A percentile compares a stretch with the other conserved stretches of the same genome.
phyloP scores from a whole-genome alignment of 2,329 filamentous ascomycete species.

The Alternaria triticimaculans region DNA sequence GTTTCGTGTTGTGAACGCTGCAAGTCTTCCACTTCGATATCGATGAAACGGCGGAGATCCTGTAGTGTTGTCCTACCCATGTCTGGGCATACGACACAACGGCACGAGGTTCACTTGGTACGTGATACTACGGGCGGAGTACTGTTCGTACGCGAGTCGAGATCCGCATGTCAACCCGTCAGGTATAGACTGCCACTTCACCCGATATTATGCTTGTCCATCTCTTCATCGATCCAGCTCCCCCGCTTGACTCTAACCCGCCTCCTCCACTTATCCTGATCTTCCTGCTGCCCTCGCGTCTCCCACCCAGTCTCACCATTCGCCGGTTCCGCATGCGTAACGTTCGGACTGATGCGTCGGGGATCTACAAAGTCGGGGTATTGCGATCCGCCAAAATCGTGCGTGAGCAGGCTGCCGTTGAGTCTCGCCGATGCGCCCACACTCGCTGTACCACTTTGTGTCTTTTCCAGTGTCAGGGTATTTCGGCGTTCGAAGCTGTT shows the following conservation, averaged over 20 bases:
- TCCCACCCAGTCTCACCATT: constrained; percentile 20
- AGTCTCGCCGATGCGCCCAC: not conserved
- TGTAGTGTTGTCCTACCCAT: not conserved
- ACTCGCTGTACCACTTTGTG: constrained; percentile 16
- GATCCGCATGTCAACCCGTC: not conserved
- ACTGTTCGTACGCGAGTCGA: not conserved
- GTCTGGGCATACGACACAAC: not conserved
- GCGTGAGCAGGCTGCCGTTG: constrained; percentile 8
- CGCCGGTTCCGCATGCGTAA: constrained; percentile 30
- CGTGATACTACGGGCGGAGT: not conserved
- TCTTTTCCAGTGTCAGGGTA: constrained; percentile 26
- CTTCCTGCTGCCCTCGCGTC: constrained; percentile 15
- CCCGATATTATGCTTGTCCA: constrained; percentile 43
- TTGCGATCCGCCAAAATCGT: constrained; percentile 13
- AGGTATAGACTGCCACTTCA: constrained; percentile 15
- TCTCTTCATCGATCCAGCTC: constrained; percentile 46
- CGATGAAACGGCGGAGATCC: not conserved
- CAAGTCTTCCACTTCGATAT: not conserved
- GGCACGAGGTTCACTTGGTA: not conserved
- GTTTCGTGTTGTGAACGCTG: not conserved
- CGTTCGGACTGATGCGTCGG: constrained; percentile 21
- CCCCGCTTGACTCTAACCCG: constrained; percentile 17
- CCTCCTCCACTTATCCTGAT: constrained; percentile 31
- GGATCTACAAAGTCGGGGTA: constrained; percentile 43
- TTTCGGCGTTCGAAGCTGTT: constrained; percentile 13